Evolutionary conservation across 495 filamentous ascomycete species (phyloP).

Genomic region (Friedmanniomyces simplex): DNA sequence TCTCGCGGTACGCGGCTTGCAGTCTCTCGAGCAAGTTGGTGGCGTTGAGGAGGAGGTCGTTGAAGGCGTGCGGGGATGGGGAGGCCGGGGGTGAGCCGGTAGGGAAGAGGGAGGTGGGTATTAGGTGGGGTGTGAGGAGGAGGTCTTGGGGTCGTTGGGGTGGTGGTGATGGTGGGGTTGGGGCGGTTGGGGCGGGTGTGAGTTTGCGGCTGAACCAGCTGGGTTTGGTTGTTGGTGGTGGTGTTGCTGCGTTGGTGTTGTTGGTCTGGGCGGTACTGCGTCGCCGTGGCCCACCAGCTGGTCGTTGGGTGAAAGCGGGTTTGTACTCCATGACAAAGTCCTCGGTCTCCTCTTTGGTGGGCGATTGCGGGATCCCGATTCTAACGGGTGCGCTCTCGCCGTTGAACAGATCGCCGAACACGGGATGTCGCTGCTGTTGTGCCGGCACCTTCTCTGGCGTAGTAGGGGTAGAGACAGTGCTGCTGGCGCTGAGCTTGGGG

Average conservation of each 20-base stretch:
- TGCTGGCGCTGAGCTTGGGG: slow-evolving; percentile 13
- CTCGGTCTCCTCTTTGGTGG: slow-evolving; percentile 19
- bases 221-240: neutral
- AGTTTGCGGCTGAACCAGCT: slow-evolving; percentile 19
- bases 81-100: slow-evolving; percentile 40
- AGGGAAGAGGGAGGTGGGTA: slow-evolving; percentile 51
- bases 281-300: neutral
- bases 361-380: slow-evolving; percentile 16
- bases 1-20: slow-evolving; percentile 61
- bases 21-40: slow-evolving; percentile 51
- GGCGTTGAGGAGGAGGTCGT: slow-evolving; percentile 59
- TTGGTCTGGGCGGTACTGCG: slow-evolving; percentile 3
- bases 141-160: slow-evolving; percentile 6
- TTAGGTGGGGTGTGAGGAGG: slow-evolving; percentile 55
- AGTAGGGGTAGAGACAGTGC: neutral
- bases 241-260: neutral
- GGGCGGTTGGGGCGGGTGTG: slow-evolving; percentile 1
- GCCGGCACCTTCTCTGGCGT: neutral
- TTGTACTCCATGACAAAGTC: slow-evolving; percentile 22
- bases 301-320: slow-evolving; percentile 12
- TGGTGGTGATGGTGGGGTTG: neutral
- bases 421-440: neutral
- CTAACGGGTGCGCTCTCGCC: slow-evolving; percentile 23
- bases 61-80: slow-evolving; percentile 56
- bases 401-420: slow-evolving; percentile 24